phyloP scores from a whole-genome alignment of 305 asterid species.

The Striga hermonthica region DNA sequence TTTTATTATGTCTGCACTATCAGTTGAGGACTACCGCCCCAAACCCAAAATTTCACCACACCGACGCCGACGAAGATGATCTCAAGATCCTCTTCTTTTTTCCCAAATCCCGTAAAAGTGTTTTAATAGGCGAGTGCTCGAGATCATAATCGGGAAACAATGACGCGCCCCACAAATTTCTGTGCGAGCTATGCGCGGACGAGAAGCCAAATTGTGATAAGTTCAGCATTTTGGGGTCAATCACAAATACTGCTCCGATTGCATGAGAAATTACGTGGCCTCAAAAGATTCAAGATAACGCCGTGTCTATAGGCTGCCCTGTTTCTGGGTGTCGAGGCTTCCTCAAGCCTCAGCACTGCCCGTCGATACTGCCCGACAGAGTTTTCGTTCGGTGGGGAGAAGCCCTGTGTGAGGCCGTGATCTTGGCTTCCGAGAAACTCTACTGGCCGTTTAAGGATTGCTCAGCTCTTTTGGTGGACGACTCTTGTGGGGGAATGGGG shows the following conservation, averaged over 20 bases:
- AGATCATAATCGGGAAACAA: constrained; percentile 21
- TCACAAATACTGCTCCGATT: constrained; percentile 49
- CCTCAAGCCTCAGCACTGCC: constrained; percentile 53
- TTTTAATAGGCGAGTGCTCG: constrained; percentile 42
- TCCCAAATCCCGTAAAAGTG: neutral
- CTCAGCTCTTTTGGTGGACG: constrained; percentile 57
- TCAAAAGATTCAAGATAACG: constrained; percentile 34
- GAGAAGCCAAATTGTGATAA: constrained; percentile 33
- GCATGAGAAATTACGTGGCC: constrained; percentile 31
- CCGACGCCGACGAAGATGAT: constrained; percentile 14
- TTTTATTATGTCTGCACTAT: no score
- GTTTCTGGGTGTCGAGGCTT: constrained; percentile 40
- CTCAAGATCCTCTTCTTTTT: constrained; percentile 7
- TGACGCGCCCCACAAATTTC: neutral
- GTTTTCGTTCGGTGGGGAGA: constrained; percentile 74
- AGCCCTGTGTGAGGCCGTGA: constrained; percentile 52
- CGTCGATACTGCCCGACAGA: constrained; percentile 44
- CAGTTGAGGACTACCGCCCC: neutral
- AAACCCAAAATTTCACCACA: neutral
- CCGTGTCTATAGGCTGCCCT: constrained; percentile 43
- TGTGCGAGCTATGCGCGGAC: constrained; percentile 61
- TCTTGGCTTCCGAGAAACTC: constrained; percentile 45
- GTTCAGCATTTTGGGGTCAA: constrained; percentile 39
- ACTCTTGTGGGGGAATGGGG: neutral
- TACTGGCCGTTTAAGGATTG: constrained; percentile 80